These are phyloP conservation scores for Globisporangium cylindrosporum DNA, from an alignment of 352 stramenopile genomes.

Conservation along the genomic window DNA sequence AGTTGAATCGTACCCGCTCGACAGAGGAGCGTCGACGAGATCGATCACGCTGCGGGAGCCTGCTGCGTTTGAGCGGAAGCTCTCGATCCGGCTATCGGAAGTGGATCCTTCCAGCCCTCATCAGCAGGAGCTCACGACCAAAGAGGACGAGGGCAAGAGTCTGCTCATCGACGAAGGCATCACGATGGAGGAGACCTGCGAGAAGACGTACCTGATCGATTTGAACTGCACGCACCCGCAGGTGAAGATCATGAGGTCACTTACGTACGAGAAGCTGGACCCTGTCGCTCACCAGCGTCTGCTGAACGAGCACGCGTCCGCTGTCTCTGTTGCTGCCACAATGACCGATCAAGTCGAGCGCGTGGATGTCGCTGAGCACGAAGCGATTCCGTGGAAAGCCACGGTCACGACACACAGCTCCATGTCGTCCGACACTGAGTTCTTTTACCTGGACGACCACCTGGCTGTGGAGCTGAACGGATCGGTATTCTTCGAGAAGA, in stretches of 20 bases:
- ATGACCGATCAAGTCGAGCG: constrained; percentile 22
- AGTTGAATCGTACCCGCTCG: constrained; percentile 32
- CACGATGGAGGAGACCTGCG: constrained; percentile 39
- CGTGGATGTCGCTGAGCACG: constrained; percentile 30
- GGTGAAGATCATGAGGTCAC: constrained; percentile 33
- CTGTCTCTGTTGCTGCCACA: constrained; percentile 20
- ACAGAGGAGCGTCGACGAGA: constrained; percentile 25
- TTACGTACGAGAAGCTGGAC: constrained; percentile 43
- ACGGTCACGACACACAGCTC: constrained; percentile 42
- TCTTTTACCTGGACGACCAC: constrained; percentile 36
- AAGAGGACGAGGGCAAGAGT: constrained; percentile 44
- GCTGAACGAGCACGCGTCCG: constrained; percentile 19
- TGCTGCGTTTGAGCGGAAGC: constrained; percentile 26
- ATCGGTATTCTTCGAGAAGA: constrained; percentile 36
- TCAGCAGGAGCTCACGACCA: constrained; percentile 30
- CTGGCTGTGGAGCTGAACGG: constrained; percentile 34
- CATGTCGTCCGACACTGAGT: constrained; percentile 33
- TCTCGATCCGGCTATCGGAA: constrained; percentile 38
- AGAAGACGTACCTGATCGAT: constrained; percentile 45
- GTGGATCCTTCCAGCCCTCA: constrained; percentile 24
- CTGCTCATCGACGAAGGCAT: constrained; percentile 49
- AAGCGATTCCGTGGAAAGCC: constrained; percentile 30
- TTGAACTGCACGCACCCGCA: constrained; percentile 26
- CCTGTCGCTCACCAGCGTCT: constrained; percentile 15
- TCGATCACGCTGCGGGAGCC: constrained; percentile 36